Base-by-base conservation (phyloP, 2,329 filamentous ascomycete species). In the Aspergillus viridinutans region DNA sequence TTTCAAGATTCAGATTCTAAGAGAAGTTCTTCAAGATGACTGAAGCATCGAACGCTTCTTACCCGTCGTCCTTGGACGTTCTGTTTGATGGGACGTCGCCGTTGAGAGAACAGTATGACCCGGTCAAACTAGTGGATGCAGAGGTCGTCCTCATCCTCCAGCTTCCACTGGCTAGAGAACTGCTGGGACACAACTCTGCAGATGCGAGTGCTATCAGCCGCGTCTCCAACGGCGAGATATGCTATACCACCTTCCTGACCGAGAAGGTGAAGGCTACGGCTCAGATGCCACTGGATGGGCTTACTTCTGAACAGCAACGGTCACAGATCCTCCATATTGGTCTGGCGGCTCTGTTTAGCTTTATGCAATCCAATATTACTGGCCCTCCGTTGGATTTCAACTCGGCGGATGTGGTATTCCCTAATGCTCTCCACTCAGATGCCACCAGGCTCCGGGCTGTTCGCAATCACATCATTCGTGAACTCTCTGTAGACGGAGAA, bases 281-380 rank as follows among this genome's bases (percentile, higher is more conserved):
- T 3, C 56, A 64, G 52, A 55, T 55, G 17, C 55, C 59, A 6
- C 53, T 38, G 50, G 64, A 63, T 51, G 69, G 58, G 45, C 61
- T 63, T 49, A 69, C 56, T 49, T 43, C 54, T 12, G 64, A 67
- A 55, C 67, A 71, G 61, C 63, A 63, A 52, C 67, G 72, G 52
- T 76, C 76, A 4, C 72, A 74, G 50, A 59, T 80, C 7, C 61
- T 85, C 54, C 76, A 84, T 48, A 77, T 89, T 35, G 90, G 85
- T 9, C 76, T 90, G 50, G 86, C 88, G 1, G 84, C 88, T 1
- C 80, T 96, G 10, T 83, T 90, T 67, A 84, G 87, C 10, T 97
- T 96, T 70, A 74, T 96, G 17, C 92, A 97, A 72, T 85, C 86
- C 1, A 96, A 91, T 69, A 89, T 95, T 54, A 96, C 92, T 3